These are phyloP conservation scores for Gliomastix tumulicola DNA, from an alignment of 2,329 filamentous ascomycete genomes.

Conservation along the genomic window DNA sequence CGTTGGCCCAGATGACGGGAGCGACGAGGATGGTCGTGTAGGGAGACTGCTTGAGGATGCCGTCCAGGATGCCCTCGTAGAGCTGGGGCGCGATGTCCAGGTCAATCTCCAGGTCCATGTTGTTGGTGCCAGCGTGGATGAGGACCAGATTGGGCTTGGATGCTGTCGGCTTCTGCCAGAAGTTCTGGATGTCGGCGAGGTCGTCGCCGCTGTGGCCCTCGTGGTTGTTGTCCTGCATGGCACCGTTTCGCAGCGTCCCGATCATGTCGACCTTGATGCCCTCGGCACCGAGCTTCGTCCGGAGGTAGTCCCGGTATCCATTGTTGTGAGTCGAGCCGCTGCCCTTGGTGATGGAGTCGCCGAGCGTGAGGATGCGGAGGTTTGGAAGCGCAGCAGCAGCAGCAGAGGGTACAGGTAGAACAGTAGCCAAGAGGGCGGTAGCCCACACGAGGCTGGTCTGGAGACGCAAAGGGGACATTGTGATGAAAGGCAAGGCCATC, in stretches of 20 bases:
- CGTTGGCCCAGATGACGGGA: slow-evolving; percentile 10
- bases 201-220: slow-evolving; percentile 9
- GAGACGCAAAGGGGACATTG: too few species aligned
- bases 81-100: slow-evolving; percentile 7
- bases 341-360: slow-evolving; percentile 7
- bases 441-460: too few species aligned
- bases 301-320: slow-evolving; percentile 5
- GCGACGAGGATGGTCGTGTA: slow-evolving; percentile 10
- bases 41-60: slow-evolving; percentile 7
- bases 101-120: slow-evolving; percentile 9
- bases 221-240: slow-evolving; percentile 10
- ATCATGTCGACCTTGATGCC: slow-evolving; percentile 7
- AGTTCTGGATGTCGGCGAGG: slow-evolving; percentile 6
- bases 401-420: too few species aligned
- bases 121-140: slow-evolving; percentile 14
- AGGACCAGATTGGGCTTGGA: slow-evolving; percentile 13
- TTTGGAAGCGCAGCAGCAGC: slow-evolving; percentile 4
- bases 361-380: slow-evolving; percentile 6
- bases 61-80: slow-evolving; percentile 10
- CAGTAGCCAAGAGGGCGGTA: too few species aligned
- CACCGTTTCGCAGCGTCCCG: slow-evolving; percentile 3
- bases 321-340: slow-evolving; percentile 3
- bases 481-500: too few species aligned
- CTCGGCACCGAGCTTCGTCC: slow-evolving; percentile 3
- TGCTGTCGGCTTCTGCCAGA: slow-evolving; percentile 2